Base-by-base conservation (phyloP, 148 eudicot genomes). In the Persicaria tinctoria region DNA sequence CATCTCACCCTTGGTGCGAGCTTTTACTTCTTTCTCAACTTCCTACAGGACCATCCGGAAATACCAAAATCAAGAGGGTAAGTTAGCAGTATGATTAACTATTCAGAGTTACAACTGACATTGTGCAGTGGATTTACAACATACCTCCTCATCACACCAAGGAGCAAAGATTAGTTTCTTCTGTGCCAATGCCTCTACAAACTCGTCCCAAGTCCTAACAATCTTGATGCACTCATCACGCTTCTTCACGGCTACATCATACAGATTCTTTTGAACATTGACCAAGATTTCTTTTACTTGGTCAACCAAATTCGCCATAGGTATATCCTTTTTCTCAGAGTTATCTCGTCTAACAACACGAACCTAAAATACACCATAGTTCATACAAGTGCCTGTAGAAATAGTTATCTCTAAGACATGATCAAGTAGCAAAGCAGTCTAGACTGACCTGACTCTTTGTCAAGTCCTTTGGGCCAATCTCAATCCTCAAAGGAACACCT, bases 61-160 rank as follows among this genome's bases (percentile, higher is more conserved):
- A 73, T 17, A 27, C 46, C 38, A 71, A 6, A 16, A 20, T 14
- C 27, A 23, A 23, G 27, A 23, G 27, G 27, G 27, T 23, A 23
- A 23, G 27, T 23, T 23, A 23, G 0, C 27, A 23, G 0, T 23
- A 23, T 23, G 27, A 23, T 23, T 23, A 23, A 23, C 27, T 23
- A 23, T 1, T 23, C 27, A 23, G 27, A 23, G 27, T 23, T 23
- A 23, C 27, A 23, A 23, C 27, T 23, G 27, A 23, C 27, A 23
- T 23, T 23, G 27, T 23, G 27, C 27, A 23, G 27, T 23, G 27
- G 38, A 41, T 18, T 54, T 23, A 14, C 46, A 44, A 45, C 6
- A 72, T 89, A 95, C 99, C 99, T 95, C 96, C 76, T 95, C 99
- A 84, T 95, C 96, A 70, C 93, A 92, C 99, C 99, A 95, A 66